Evolutionary conservation across 2,329 filamentous ascomycete genomes (phyloP).

Genomic region (Volutella citrinella): DNA sequence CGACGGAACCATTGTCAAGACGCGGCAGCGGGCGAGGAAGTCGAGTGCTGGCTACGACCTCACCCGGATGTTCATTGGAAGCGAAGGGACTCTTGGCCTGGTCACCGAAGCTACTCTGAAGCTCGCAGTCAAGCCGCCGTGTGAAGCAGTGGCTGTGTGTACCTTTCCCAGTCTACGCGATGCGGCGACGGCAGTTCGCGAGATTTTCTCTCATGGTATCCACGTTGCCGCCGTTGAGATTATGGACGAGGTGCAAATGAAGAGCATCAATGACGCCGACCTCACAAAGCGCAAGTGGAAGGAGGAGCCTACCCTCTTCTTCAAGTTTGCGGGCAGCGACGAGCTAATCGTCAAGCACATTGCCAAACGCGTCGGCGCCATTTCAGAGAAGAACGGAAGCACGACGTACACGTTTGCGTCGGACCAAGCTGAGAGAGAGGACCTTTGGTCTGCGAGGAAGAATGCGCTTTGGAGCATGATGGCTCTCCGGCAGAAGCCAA

Average conservation of each 20-base stretch:
- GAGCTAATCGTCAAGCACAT: conserved; percentile 27
- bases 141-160: conserved; percentile 66
- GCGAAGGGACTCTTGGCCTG: conserved; percentile 77
- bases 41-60: conserved; percentile 81
- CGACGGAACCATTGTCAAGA: conserved; percentile 79
- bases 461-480: conserved; percentile 63
- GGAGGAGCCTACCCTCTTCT: conserved; percentile 66
- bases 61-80: conserved; percentile 75
- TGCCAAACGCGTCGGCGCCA: conserved; percentile 6
- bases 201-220: conserved; percentile 68
- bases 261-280: conserved; percentile 51
- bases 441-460: conserved; percentile 65
- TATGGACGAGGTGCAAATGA: conserved; percentile 76
- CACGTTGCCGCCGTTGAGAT: conserved; percentile 78
- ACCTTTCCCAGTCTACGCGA: conserved; percentile 46
- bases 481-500: conserved; percentile 43
- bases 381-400: conserved; percentile 35
- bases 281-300: conserved; percentile 58
- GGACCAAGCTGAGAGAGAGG: conserved; percentile 31
- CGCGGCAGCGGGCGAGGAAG: conserved; percentile 72
- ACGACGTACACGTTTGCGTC: conserved; percentile 58
- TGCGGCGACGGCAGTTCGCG: conserved; percentile 68
- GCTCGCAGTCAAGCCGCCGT: conserved; percentile 68
- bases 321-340: conserved; percentile 67
- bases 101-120: conserved; percentile 78